These are phyloP conservation scores for Amanita rimosa DNA, from an alignment of 768 basidiomycete genomes.

Conservation along the genomic window DNA sequence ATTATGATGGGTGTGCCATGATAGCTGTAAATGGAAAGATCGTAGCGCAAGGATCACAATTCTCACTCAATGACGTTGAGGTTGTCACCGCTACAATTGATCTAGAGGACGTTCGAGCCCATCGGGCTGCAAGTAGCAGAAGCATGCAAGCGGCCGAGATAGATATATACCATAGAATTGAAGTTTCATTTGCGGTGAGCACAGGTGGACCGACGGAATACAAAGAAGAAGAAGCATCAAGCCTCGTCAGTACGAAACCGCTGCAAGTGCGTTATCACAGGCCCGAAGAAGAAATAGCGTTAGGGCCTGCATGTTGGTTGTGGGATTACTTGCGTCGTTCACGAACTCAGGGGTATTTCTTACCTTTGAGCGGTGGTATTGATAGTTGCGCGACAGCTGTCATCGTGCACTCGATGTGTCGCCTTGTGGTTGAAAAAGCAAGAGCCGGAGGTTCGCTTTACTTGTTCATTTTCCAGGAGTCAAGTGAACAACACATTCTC, in stretches of 20 bases:
- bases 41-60: conserved; percentile 93
- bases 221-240: conserved; percentile 36
- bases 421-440: conserved; percentile 76
- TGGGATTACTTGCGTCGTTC: conserved; percentile 98
- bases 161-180: conserved; percentile 70
- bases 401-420: conserved; percentile 95
- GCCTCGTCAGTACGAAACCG: conserved; percentile 23
- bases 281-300: conserved; percentile 98
- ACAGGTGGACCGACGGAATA: conserved; percentile 62
- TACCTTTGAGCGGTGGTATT: conserved; percentile 92
- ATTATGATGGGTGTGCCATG: conserved; percentile 96
- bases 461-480: background rate
- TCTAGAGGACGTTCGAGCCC: conserved; percentile 91
- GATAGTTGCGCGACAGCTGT: conserved; percentile 96
- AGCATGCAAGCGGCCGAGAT: conserved; percentile 81
- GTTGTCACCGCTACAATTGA: conserved; percentile 94
- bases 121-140: conserved; percentile 73
- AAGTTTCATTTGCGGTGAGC: conserved; percentile 71
- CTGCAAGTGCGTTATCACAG: conserved; percentile 61
- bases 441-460: conserved; percentile 48
- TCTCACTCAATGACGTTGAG: conserved; percentile 92
- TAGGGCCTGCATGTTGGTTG: conserved; percentile 99
- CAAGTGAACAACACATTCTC: conserved; percentile 1
- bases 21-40: conserved; percentile 91
- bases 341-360: conserved; percentile 86